phyloP scores from a whole-genome alignment of 257 asterid genomes.

The Solanum peruvianum region DNA sequence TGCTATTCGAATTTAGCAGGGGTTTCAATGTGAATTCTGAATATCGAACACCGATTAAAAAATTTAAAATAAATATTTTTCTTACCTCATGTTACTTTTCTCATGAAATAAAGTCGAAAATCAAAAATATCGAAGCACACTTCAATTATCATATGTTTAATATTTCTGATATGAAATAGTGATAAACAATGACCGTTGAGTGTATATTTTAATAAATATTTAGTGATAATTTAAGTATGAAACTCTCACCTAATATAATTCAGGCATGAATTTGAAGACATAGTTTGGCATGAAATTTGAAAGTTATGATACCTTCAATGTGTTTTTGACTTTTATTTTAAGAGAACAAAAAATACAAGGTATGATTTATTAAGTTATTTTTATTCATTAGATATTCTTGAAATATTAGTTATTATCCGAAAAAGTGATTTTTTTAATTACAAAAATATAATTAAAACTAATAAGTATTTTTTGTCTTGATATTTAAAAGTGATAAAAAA shows the following conservation, averaged over 20 bases:
- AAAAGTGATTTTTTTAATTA: no score
- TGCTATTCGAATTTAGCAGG: no score
- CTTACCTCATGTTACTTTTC: neutral
- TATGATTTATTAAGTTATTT: neutral
- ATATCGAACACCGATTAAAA: no score
- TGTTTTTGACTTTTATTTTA: neutral
- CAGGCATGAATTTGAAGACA: neutral
- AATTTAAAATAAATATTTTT: no score
- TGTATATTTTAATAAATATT: neutral
- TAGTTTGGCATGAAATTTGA: no score
- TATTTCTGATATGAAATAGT: no score
- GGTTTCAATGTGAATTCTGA: no score
- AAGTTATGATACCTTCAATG: neutral
- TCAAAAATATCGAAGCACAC: no score
- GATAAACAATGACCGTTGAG: neutral
- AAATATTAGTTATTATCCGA: neutral
- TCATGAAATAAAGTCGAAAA: neutral
- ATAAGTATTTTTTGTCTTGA: no score
- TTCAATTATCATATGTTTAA: neutral
- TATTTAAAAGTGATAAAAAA: no score
- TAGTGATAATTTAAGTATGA: neutral
- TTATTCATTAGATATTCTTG: neutral
- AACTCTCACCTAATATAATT: accelerated
- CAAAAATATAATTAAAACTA: neutral
- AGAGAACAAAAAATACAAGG: neutral